Evolutionary conservation across 2,329 filamentous ascomycete species (phyloP).

Genomic region (Aspergillus bombycis): DNA sequence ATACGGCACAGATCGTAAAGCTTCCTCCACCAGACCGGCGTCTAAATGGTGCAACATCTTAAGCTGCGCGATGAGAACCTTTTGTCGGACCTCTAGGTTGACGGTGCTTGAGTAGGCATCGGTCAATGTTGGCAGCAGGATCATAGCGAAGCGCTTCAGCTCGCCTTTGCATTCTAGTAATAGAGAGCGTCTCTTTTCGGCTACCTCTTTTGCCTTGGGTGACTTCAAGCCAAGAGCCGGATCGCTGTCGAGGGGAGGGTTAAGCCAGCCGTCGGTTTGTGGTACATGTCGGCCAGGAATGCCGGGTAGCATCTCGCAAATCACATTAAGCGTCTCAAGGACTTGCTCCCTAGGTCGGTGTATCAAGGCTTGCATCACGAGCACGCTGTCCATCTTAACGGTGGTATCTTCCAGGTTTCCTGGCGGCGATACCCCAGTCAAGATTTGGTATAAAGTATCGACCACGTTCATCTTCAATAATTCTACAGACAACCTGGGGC

Average conservation of each 20-base stretch:
- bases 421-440: conserved; percentile 93
- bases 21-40: conserved; percentile 78
- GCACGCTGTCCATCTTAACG: conserved; percentile 85
- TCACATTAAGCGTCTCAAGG: conserved; percentile 94
- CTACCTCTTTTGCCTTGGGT: conserved; percentile 55
- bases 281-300: conserved; percentile 62
- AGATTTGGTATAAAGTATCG: conserved; percentile 94
- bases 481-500: conserved; percentile 82
- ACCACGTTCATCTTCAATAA: conserved; percentile 96
- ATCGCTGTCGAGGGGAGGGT: conserved; percentile 51
- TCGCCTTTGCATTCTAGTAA: conserved; percentile 81
- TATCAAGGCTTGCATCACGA: conserved; percentile 98
- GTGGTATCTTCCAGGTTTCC: conserved; percentile 60
- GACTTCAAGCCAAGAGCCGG: conserved; percentile 42
- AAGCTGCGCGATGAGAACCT: conserved; percentile 90
- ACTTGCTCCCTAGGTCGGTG: conserved; percentile 95
- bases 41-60: conserved; percentile 99
- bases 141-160: conserved; percentile 88
- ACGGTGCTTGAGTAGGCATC: conserved; percentile 98
- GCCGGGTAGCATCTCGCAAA: conserved; percentile 88
- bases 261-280: conserved; percentile 53
- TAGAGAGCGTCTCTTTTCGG: conserved; percentile 79
- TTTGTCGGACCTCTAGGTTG: conserved; percentile 90
- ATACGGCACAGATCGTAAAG: conserved; percentile 85
- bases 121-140: conserved; percentile 90